Percentiles rank a stretch among this genome's conserved stretches.
These are phyloP conservation scores for cucumber (Cucumis sativus) DNA, from an alignment of 306 rosid species.

Conservation along the genomic window DNA sequence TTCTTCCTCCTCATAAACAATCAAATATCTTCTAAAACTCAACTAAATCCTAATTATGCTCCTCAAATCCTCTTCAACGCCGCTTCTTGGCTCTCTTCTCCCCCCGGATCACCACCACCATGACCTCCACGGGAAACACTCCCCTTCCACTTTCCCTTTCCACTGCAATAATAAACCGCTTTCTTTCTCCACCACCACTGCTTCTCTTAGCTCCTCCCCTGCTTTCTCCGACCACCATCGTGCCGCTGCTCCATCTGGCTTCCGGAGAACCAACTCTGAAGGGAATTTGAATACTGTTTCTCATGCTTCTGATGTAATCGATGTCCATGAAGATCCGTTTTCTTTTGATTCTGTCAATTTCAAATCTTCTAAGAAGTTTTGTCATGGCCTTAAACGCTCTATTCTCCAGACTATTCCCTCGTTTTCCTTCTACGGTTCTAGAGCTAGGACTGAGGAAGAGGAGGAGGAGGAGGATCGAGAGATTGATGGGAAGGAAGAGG, in stretches of 20 bases:
- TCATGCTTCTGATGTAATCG: constrained; percentile 13
- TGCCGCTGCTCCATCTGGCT: constrained; percentile 19
- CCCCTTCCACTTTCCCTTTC: constrained; percentile 19
- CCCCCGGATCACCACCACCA: constrained; percentile 43
- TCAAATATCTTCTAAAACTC: background rate
- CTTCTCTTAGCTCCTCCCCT: constrained; percentile 21
- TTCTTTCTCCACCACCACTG: constrained; percentile 26
- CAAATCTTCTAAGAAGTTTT: constrained; percentile 11
- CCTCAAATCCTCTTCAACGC: constrained; percentile 84
- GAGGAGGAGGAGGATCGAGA: constrained; percentile 20
- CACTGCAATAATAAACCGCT: constrained; percentile 13
- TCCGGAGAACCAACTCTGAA: constrained; percentile 72
- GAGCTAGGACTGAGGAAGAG: constrained; percentile 24
- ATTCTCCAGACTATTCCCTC: constrained; percentile 53
- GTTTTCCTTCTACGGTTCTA: constrained; percentile 12
- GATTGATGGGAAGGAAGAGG: constrained; percentile 24
- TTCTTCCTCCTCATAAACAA: too few species aligned
- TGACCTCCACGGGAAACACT: constrained; percentile 6
- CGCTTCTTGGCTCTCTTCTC: constrained; percentile 69
- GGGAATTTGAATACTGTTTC: constrained; percentile 57
- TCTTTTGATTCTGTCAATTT: constrained; percentile 3
- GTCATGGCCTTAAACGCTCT: constrained; percentile 16
- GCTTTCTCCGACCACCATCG: constrained; percentile 30
- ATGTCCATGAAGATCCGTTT: constrained; percentile 20
- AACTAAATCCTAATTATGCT: constrained; percentile 17